Conservation (phyloP, 1,139 yeast genomes). For the Pichia sorboxylosa region DNA sequence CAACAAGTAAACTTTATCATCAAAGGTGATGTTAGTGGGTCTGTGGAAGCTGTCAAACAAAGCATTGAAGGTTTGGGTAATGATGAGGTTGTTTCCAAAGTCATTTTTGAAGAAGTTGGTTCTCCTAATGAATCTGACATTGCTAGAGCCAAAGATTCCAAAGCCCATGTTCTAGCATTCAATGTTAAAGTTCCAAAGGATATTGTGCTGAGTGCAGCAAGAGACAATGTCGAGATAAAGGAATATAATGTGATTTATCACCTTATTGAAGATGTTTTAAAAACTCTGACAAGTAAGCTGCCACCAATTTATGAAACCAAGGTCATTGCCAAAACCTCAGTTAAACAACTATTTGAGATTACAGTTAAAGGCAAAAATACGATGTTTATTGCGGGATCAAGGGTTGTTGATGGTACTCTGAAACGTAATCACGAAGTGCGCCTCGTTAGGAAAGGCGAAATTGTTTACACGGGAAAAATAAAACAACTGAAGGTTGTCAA, state of each 20-base stretch:
- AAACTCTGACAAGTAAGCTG: constrained; percentile 47
- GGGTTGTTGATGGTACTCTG: constrained; percentile 61
- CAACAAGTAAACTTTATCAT: constrained; percentile 52
- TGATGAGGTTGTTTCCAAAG: constrained; percentile 61
- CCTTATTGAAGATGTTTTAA: constrained; percentile 73
- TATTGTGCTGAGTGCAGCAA: constrained; percentile 48
- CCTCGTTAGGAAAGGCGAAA: constrained; percentile 42
- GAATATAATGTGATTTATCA: constrained; percentile 78
- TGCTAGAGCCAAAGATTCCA: constrained; percentile 66
- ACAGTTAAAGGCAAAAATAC: constrained; percentile 37
- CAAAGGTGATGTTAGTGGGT: constrained; percentile 79
- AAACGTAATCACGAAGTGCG: constrained; percentile 50
- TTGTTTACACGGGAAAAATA: constrained; percentile 56
- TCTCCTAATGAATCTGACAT: constrained; percentile 75
- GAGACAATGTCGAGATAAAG: constrained; percentile 45
- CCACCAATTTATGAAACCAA: constrained; percentile 61
- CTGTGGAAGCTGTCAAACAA: constrained; percentile 54
- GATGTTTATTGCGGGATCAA: constrained; percentile 75
- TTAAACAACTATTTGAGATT: constrained; percentile 65
- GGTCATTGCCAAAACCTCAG: constrained; percentile 54
- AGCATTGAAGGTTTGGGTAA: constrained; percentile 75
- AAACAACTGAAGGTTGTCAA: constrained; percentile 73
- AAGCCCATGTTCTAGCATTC: constrained; percentile 68
- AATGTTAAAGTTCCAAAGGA: constrained; percentile 63
- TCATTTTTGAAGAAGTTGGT: constrained; percentile 73